Evolutionary conservation across 371 early-diverging fungal species (phyloP).

Genomic region (Rhizopus delemar): DNA sequence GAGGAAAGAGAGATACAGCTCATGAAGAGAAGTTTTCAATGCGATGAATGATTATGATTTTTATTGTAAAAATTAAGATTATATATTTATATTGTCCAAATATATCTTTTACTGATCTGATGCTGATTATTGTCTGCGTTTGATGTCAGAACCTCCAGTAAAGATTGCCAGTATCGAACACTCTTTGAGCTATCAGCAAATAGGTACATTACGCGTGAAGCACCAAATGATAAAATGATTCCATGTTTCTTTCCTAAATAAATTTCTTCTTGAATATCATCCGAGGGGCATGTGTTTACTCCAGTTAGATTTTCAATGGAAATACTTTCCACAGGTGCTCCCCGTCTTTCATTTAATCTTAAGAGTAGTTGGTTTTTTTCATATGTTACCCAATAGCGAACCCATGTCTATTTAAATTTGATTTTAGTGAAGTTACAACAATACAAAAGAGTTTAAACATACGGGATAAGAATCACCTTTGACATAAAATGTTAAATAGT

Average conservation of each 20-base stretch:
- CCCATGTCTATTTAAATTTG: constrained; percentile 12
- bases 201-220: constrained; percentile 5
- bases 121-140: neutral
- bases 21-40: too few relatives aligned
- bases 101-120: neutral
- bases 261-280: constrained; percentile 21
- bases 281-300: constrained; percentile 17
- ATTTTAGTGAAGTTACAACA: too few relatives aligned
- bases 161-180: constrained; percentile 20
- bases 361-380: constrained; percentile 12
- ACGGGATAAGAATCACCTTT: constrained; percentile 31
- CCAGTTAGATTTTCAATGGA: constrained; percentile 2
- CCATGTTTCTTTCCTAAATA: constrained; percentile 21
- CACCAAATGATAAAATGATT: constrained; percentile 20
- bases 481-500: constrained; percentile 40
- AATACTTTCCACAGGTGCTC: constrained; percentile 14
- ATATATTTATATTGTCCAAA: neutral
- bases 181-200: constrained; percentile 18
- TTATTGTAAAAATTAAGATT: too few relatives aligned
- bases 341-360: constrained; percentile 20
- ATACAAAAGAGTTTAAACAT: neutral
- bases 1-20: too few relatives aligned
- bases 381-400: constrained; percentile 21
- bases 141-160: constrained; percentile 8
- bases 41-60: too few relatives aligned